Evolutionary conservation across 371 early-diverging fungal species (phyloP), one percentile per base, ranked within the genome.

Genomic region (Mucor mucedo): DNA sequence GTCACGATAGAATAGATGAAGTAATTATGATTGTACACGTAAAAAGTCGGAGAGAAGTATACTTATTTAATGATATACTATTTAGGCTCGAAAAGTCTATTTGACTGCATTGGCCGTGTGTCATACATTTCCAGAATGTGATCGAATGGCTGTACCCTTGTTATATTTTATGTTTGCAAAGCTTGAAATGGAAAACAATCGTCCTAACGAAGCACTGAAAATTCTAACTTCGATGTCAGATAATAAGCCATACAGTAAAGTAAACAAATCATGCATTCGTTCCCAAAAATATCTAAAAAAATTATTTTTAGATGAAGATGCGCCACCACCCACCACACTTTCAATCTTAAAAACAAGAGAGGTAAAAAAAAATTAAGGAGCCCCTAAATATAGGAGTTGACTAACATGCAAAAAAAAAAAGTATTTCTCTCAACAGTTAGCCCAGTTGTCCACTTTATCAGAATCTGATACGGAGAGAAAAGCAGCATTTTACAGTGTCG

Each of bases 41-140:
- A 35, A 35, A 35, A 35, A 8, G 35, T 4, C 4, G 35, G 35
- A 35, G 35, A 6, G 4, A 35, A 35, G 35, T 0, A 3, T 33
- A 9, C 1, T 49, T 7, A 21, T 21, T 50, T 33, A 35, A 27
- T 33, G 9, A 3, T 35, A 11, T 54, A 38, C 32, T 53, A 11
- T 6, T 5, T 70, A 90, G 91, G 88, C 92, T 2, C 79, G 87
- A 2, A 88, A 87, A 69, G 87, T 90, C 0, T 89, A 87, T 61
- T 58, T 74, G 44, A 87, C 86, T 16, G 86, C 84, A 7, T 62
- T 90, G 10, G 69, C 77, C 5, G 79, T 83, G 55, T 87, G 78
- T 60, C 79, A 66, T 5, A 62, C 65, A 0, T 84, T 86, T 49
- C 83, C 84, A 0, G 62, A 53, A 29, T 66, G 74, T 27, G 54